Base-by-base conservation (phyloP, 352 stramenopile genomes). In the Phytophthora quininea region DNA sequence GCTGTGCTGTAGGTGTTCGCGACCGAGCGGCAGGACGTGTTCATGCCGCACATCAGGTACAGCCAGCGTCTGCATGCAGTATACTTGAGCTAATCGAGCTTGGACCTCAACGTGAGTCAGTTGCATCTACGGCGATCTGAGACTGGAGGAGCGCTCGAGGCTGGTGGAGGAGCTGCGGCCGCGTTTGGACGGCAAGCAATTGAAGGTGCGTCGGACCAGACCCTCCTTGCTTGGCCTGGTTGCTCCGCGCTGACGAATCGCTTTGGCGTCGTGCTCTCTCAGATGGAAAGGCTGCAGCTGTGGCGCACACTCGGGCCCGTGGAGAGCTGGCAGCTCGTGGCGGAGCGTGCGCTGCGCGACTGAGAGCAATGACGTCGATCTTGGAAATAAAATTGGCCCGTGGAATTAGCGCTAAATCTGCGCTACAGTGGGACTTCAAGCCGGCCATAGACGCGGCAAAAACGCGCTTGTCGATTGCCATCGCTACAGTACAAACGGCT, bases 11-110 rank as follows among this genome's bases (percentile, higher is more conserved):
- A 86, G 82, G 61, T 85, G 19, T 91, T 86, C 35, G 67, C 35
- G 2, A 58, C 75, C 12, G 50, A 71, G n/a, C 42, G 77, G 24
- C 72, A 79, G n/a, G 69, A 68, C 7, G 59, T 42, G 33, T 90
- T 88, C 64, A 89, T 90, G 79, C 77, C 83, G 0, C 83, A 91
- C 46, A 59, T 88, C 56, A 91, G 83, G 83, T 89, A 24, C 19
- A 24, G 19, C 19, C 19, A 24, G 19, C 19, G 19, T 24, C 19
- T 24, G 19, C 19, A 24, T 24, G 19, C 19, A 24, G 19, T 24
- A 0, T 24, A 24, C 19, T 24, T 24, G 19, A 24, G 19, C 19
- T 24, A 24, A 24, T 24, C 19, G 19, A 24, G 19, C 19, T 24
- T 24, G 19, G 19, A 24, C 19, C 19, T 24, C 19, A 24, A 24